Percentiles rank a stretch among this genome's conserved stretches.
phyloP scores from a whole-genome alignment of 768 basidiomycete genomes.

The Lactarius pseudohatsudake region DNA sequence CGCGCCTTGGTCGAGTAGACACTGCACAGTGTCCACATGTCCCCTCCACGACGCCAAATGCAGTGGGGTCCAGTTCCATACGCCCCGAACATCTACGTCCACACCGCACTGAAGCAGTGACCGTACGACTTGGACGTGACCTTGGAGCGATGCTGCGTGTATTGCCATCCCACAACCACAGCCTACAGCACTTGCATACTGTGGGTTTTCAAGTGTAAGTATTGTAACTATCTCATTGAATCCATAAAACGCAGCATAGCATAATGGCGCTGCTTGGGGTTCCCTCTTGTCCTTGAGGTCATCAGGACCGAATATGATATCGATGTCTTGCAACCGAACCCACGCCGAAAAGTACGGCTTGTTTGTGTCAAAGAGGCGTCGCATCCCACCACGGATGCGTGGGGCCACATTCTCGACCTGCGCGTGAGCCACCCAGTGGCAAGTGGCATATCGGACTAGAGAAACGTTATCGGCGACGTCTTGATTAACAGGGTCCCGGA shows the following conservation, averaged over 20 bases:
- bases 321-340: neutral
- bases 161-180: neutral
- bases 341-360: neutral
- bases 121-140: neutral
- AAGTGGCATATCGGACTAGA: neutral
- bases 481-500: neutral
- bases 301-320: rapidly evolving
- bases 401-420: neutral
- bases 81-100: neutral
- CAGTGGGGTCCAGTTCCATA: neutral
- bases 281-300: no score
- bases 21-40: neutral
- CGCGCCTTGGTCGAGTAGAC: neutral
- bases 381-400: neutral
- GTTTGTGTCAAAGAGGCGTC: neutral
- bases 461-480: neutral
- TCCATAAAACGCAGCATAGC: neutral
- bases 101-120: neutral
- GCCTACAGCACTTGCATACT: neutral
- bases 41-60: neutral
- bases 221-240: neutral
- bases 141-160: neutral
- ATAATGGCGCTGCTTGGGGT: neutral
- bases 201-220: neutral
- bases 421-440: neutral